Conservation (phyloP, 805 yeast genomes). For the Wickerhamiella australiensis region DNA sequence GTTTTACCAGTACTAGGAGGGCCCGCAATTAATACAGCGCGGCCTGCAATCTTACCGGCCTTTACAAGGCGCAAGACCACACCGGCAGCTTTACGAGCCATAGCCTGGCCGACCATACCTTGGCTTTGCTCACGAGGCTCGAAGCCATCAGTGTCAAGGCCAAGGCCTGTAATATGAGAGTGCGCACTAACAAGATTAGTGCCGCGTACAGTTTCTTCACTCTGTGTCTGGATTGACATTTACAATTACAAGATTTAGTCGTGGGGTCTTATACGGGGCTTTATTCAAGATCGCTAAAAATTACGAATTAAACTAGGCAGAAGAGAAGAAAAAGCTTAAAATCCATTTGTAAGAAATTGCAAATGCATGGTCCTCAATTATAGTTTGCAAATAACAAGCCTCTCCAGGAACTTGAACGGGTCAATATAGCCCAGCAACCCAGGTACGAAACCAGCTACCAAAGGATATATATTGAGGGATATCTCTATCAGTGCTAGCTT, state of each 20-base stretch:
- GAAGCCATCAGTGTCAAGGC: slow-evolving; percentile 75
- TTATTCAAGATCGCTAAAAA: background rate
- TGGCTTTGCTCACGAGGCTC: slow-evolving; percentile 71
- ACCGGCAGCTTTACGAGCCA: slow-evolving; percentile 95
- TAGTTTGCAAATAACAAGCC: too few relatives aligned
- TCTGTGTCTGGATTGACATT: slow-evolving; percentile 32
- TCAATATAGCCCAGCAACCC: too few relatives aligned
- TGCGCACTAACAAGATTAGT: slow-evolving; percentile 90
- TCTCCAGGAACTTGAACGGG: too few relatives aligned
- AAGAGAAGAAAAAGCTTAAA: too few relatives aligned
- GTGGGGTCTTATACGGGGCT: background rate
- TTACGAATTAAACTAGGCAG: too few relatives aligned
- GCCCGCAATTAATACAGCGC: slow-evolving; percentile 91
- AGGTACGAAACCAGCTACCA: too few relatives aligned
- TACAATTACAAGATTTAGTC: background rate
- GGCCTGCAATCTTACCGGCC: slow-evolving; percentile 90
- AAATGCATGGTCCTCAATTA: too few relatives aligned
- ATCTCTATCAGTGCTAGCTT: too few relatives aligned
- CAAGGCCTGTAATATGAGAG: slow-evolving; percentile 91
- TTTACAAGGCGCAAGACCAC: slow-evolving; percentile 85
- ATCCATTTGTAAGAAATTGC: too few relatives aligned
- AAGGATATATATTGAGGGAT: too few relatives aligned
- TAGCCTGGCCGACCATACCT: slow-evolving; percentile 95
- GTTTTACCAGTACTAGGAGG: slow-evolving; percentile 99
- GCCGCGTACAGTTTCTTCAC: slow-evolving; percentile 41